phyloP scores from a whole-genome alignment of 1,284 basidiomycete species.

The Neonothopanus nambi region DNA sequence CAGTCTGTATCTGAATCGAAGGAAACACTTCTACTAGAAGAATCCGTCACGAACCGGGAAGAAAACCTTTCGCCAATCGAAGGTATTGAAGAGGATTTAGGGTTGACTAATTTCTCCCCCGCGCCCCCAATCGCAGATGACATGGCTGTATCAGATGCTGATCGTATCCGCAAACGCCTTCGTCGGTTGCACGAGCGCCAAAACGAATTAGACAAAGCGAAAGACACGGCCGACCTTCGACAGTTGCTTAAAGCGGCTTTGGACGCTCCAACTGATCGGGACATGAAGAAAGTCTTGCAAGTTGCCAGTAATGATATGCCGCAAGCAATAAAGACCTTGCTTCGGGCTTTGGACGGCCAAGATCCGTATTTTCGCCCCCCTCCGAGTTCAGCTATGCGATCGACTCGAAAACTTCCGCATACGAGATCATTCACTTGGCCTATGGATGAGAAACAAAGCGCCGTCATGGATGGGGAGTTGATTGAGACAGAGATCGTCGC shows the following conservation, averaged over 20 bases:
- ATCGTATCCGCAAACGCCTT: slow-evolving; percentile 9
- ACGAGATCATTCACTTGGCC: slow-evolving; percentile 14
- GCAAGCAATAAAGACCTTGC: slow-evolving; percentile 9
- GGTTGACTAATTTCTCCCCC: not conserved
- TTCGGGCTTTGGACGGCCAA: slow-evolving; percentile 5
- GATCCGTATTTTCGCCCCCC: not conserved
- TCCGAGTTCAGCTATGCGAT: not conserved
- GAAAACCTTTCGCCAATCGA: not conserved
- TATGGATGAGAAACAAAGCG: slow-evolving; percentile 9
- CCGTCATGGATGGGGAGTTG: slow-evolving; percentile 8
- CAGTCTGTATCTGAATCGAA: slow-evolving; percentile 1
- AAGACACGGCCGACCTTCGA: slow-evolving; percentile 7
- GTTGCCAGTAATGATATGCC: slow-evolving; percentile 13
- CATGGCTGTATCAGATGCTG: slow-evolving; percentile 6
- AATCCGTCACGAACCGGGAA: not conserved
- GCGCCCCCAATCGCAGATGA: slow-evolving; percentile 5
- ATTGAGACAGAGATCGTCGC: slow-evolving; percentile 9
- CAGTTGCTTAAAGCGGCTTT: slow-evolving; percentile 5
- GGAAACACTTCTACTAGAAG: not conserved
- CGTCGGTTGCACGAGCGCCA: slow-evolving; percentile 10
- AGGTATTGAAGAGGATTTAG: not conserved
- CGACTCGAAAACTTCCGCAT: not conserved
- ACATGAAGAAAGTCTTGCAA: slow-evolving; percentile 11
- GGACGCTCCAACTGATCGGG: slow-evolving; percentile 4
- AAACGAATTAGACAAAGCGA: slow-evolving; percentile 15